Conservation (phyloP, 2,329 filamentous ascomycete species). For the Aspergillus chevalieri region DNA sequence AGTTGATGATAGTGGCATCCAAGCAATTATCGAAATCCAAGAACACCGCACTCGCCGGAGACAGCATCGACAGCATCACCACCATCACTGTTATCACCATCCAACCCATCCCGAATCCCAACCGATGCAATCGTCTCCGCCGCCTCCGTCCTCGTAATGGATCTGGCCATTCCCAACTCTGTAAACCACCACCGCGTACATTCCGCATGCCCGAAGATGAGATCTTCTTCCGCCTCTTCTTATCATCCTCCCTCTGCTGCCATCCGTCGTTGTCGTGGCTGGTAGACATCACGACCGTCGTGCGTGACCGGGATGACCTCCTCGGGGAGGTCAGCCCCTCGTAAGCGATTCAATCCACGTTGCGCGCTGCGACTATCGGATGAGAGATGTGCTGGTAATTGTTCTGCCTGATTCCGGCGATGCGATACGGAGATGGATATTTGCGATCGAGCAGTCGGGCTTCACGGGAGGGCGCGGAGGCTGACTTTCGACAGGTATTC, state of each 20-base stretch:
- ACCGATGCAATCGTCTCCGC: slow-evolving; percentile 1
- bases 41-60: slow-evolving; percentile 57
- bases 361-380: slow-evolving; percentile 18
- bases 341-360: slow-evolving; percentile 31
- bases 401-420: not conserved
- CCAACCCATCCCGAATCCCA: slow-evolving; percentile 6
- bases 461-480: not conserved
- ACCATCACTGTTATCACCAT: slow-evolving; percentile 15
- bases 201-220: slow-evolving; percentile 1
- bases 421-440: not conserved
- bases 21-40: slow-evolving; percentile 84
- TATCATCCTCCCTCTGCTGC: slow-evolving; percentile 5
- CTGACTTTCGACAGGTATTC: too few species aligned
- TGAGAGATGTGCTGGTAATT: slow-evolving; percentile 1
- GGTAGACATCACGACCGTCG: slow-evolving; percentile 24
- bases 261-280: slow-evolving; percentile 19
- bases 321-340: slow-evolving; percentile 37
- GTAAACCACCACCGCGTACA: slow-evolving; percentile 7
- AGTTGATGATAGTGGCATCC: slow-evolving; percentile 51
- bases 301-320: slow-evolving; percentile 32
- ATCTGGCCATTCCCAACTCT: slow-evolving; percentile 15
- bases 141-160: slow-evolving; percentile 16
- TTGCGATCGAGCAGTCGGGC: too few species aligned
- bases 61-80: slow-evolving; percentile 16
- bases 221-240: not conserved